A percentile compares a stretch with the other conserved stretches of the same genome.
Evolutionary conservation across 371 early-diverging fungal genomes (phyloP).

Genomic region (Rhizopus arrhizus): DNA sequence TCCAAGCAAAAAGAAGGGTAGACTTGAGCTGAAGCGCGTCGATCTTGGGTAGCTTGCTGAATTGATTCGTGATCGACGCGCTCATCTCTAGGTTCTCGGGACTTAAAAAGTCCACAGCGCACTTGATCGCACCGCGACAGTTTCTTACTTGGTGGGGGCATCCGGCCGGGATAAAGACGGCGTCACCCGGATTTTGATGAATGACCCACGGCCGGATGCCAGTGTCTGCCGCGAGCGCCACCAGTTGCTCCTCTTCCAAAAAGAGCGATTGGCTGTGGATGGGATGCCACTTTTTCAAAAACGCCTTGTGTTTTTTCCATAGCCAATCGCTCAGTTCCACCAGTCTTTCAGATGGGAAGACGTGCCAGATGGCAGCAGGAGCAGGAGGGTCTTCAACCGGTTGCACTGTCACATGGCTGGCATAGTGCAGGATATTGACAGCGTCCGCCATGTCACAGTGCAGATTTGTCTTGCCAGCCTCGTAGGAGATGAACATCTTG

Average conservation of each 20-base stretch:
- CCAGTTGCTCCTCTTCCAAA: constrained; percentile 49
- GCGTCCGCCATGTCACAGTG: constrained; percentile 79
- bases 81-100: constrained; percentile 63
- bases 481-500: constrained; percentile 76
- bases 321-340: constrained; percentile 28
- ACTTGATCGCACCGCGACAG: constrained; percentile 61
- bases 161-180: constrained; percentile 79
- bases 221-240: constrained; percentile 34
- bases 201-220: constrained; percentile 58
- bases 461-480: constrained; percentile 65
- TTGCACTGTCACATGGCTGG: constrained; percentile 15
- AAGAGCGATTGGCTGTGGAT: constrained; percentile 67
- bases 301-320: constrained; percentile 30
- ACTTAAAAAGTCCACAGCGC: constrained; percentile 75
- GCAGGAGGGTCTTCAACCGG: constrained; percentile 1
- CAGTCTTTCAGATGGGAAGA: constrained; percentile 54
- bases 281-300: constrained; percentile 45
- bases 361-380: constrained; percentile 68
- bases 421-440: constrained; percentile 70
- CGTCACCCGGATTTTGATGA: constrained; percentile 67
- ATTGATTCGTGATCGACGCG: constrained; percentile 49
- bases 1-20: constrained; percentile 44
- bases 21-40: constrained; percentile 55
- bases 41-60: constrained; percentile 37
- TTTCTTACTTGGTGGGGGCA: constrained; percentile 77